These are phyloP conservation scores for Cubamyces lactineus DNA, from an alignment of 768 basidiomycete genomes.

Conservation along the genomic window DNA sequence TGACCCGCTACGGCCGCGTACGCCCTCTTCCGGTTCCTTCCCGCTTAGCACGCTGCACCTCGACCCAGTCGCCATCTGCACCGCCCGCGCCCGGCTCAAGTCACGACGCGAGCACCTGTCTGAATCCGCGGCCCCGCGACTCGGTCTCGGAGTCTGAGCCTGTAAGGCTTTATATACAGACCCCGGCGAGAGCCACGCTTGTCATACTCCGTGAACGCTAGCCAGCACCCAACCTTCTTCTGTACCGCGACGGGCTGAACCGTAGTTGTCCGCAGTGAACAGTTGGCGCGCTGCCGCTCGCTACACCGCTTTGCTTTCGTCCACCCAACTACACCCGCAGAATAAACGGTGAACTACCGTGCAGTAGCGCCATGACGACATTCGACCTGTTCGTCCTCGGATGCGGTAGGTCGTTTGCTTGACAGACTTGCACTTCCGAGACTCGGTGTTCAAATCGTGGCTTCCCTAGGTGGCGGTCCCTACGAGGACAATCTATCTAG, in stretches of 20 bases:
- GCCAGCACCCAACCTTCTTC: no score
- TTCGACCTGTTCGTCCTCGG: conserved; percentile 83
- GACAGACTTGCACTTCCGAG: not conserved
- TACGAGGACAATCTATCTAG: conserved; percentile 87
- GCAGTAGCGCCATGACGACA: conserved; percentile 39
- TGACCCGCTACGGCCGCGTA: not conserved
- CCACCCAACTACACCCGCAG: not conserved
- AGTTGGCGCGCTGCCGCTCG: not conserved
- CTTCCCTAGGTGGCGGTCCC: conserved; percentile 75
- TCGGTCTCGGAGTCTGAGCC: no score
- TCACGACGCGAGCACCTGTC: conserved; percentile 1
- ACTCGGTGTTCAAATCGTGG: not conserved
- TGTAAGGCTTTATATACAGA: no score
- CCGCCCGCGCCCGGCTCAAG: conserved; percentile 7
- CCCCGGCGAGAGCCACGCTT: no score
- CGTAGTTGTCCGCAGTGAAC: not conserved
- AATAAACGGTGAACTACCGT: not conserved
- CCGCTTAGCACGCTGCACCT: not conserved
- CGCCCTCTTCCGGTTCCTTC: no score
- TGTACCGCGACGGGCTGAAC: not conserved
- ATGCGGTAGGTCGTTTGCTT: conserved; percentile 27
- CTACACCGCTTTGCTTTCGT: no score
- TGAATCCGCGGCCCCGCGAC: not conserved
- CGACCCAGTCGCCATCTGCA: conserved; percentile 12
- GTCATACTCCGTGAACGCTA: no score